Conservation (phyloP, 345 rosid species). For the Salix caprea region DNA sequence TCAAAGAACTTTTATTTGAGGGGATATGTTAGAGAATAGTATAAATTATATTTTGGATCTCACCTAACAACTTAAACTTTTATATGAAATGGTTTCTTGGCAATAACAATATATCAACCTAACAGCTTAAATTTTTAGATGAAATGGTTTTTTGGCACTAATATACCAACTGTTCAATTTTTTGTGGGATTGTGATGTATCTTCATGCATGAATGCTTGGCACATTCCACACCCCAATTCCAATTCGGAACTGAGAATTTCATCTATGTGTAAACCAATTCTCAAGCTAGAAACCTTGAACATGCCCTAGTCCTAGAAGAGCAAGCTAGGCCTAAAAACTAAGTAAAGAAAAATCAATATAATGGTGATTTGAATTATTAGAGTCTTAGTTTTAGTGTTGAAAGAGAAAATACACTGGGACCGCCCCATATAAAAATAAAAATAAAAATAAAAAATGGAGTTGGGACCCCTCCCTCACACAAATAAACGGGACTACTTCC, state of each 20-base stretch:
- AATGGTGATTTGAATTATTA: neutral
- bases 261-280: neutral
- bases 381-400: neutral
- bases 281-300: neutral
- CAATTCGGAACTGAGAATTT: neutral
- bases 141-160: too few species aligned
- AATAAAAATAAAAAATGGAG: neutral
- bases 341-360: neutral
- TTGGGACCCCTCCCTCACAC: neutral
- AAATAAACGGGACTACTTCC: neutral
- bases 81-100: too few species aligned
- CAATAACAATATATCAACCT: too few species aligned
- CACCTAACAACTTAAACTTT: too few species aligned
- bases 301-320: neutral
- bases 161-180: neutral
- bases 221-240: too few species aligned
- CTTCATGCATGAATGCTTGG: neutral
- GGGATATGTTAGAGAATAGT: fast-evolving
- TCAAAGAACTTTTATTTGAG: too few species aligned
- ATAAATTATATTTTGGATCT: too few species aligned
- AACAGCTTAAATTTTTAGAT: too few species aligned
- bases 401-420: neutral
- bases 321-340: neutral
- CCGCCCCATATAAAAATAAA: neutral
- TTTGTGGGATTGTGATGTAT: neutral